Evolutionary conservation across 768 basidiomycete species (phyloP).

Genomic region (Russula earlei): DNA sequence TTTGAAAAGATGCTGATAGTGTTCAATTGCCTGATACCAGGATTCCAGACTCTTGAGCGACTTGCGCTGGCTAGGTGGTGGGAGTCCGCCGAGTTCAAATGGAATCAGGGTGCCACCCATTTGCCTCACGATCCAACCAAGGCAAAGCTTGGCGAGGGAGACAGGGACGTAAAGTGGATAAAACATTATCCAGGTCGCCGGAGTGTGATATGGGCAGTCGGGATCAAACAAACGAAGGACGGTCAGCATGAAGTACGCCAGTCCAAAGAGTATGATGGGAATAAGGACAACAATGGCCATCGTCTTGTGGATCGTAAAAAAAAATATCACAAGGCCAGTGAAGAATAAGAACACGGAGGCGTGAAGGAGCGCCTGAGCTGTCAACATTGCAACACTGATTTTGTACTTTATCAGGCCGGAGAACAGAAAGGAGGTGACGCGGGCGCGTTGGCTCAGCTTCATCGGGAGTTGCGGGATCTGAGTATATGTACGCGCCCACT

Average conservation of each 20-base stretch:
- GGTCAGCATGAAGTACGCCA: conserved; percentile 1
- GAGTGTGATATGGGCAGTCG: not conserved
- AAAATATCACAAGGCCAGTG: conserved; percentile 6
- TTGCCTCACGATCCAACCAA: not conserved
- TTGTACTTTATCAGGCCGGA: not conserved
- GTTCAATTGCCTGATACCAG: not conserved
- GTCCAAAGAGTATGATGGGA: not conserved
- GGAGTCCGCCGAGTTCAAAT: not conserved
- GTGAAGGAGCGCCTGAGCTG: conserved; percentile 10
- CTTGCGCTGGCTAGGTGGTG: not conserved
- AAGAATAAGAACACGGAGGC: conserved; percentile 14
- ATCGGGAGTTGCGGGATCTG: not conserved
- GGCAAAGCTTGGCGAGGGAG: not conserved
- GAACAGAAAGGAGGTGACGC: conserved; percentile 11
- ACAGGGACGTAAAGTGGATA: not conserved
- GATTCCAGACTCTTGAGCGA: not conserved
- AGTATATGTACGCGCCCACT: conserved; percentile 10
- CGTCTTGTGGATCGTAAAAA: not conserved
- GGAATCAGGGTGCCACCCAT: not conserved
- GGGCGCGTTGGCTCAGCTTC: not conserved
- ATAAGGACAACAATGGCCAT: conserved; percentile 4
- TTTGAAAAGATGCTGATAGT: not conserved
- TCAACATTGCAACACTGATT: not conserved
- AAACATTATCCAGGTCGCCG: not conserved
- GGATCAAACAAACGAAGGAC: not conserved